These are phyloP conservation scores for Rubia tinctorum DNA, from an alignment of 305 asterid species.

Conservation along the genomic window DNA sequence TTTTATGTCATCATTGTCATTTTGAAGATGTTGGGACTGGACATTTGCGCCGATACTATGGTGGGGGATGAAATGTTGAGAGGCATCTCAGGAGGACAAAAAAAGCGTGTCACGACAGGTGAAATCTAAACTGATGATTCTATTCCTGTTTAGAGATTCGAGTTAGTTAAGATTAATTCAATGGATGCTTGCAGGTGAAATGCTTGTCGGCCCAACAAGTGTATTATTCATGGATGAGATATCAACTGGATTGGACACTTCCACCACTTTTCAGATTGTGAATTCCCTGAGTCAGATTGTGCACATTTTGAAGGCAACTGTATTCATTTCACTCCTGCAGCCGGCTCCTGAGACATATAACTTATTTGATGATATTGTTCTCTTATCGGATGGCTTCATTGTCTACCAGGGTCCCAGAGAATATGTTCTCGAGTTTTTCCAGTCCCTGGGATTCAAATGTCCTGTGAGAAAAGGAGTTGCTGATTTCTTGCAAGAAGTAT, in stretches of 20 bases:
- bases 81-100: constrained; percentile 97
- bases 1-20: not conserved
- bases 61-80: constrained; percentile 92
- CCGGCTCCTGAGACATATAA: constrained; percentile 93
- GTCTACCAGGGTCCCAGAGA: constrained; percentile 90
- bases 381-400: constrained; percentile 68
- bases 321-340: constrained; percentile 79
- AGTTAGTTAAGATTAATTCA: not conserved
- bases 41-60: constrained; percentile 81
- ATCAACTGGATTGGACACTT: constrained; percentile 90
- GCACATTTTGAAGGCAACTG: constrained; percentile 78
- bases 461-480: constrained; percentile 94
- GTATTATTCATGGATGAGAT: constrained; percentile 93
- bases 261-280: constrained; percentile 84
- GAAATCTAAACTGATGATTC: not conserved
- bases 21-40: constrained; percentile 88
- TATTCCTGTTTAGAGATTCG: not conserved
- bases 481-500: constrained; percentile 89
- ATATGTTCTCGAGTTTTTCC: constrained; percentile 64
- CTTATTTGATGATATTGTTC: constrained; percentile 78
- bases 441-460: constrained; percentile 77
- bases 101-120: constrained; percentile 88
- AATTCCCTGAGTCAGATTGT: constrained; percentile 75
- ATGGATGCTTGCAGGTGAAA: constrained; percentile 50
- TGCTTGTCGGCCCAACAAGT: constrained; percentile 93